Base-by-base conservation (phyloP, 2,329 filamentous ascomycete genomes). In the Paecilomyces dactylethromorphus region DNA sequence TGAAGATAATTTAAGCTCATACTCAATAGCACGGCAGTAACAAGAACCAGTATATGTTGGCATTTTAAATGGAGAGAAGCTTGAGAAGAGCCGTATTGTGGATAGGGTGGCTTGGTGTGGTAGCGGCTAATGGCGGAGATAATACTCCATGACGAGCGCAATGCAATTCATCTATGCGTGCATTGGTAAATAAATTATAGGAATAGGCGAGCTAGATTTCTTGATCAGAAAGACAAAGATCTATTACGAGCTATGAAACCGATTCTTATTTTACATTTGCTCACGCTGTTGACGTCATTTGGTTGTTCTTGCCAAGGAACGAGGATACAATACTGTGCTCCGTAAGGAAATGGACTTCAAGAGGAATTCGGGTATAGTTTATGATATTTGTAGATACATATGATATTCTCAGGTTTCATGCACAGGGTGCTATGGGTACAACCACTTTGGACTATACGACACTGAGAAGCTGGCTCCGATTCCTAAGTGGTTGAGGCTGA, bases 1-100 rank as follows among this genome's bases (percentile, higher is more conserved):
- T 7, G 78, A 76, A 2, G 66, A 62, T 1, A 84, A 72, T 0
- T 70, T 68, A 53, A 84, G 70, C 15, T 73, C 69, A 60, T 83
- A 84, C 31, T 72, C 70, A 58, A 84, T 72, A 8, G 71, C 71
- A 58, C 73, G 70, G 65, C 82, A 84, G 66, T 77, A 79, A 69
- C 81, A 84, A 45, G 73, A 74, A 21, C 78, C 77, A 1, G 71
- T 71, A 45, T 71, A 71, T 2, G 54, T 60, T 4, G 66, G 67
- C 70, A 74, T 74, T 12, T 29, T 24, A 11, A n/a, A 52, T 24
- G n/a, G 22, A 55, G 53, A 11, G 33, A 35, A 24, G 15, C 15
- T 18, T 11, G 26, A 52, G 50, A 52, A 52, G 5, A 5, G 50
- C 13, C 18, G 50, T 52, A 15, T 52, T 52, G 50, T 21, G 22